Conservation (phyloP, 2,329 filamentous ascomycete species). For the Akanthomyces muscarius region DNA sequence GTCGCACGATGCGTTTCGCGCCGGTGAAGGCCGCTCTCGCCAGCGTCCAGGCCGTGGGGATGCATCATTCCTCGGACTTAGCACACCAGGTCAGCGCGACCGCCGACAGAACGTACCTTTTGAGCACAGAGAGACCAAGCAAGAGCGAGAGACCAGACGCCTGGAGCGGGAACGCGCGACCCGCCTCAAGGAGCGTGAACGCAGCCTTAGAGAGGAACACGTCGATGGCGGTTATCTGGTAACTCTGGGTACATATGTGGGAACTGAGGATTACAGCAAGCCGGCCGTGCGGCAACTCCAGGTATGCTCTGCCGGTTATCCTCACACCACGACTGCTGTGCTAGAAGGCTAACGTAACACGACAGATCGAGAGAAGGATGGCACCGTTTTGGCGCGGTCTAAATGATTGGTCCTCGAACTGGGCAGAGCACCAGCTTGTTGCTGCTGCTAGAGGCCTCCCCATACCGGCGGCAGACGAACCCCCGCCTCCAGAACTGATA, state of each 20-base stretch:
- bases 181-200: slow-evolving; percentile 78
- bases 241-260: slow-evolving; percentile 89
- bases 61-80: slow-evolving; percentile 43
- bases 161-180: slow-evolving; percentile 74
- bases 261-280: slow-evolving; percentile 91
- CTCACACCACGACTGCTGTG: background rate
- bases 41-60: slow-evolving; percentile 40
- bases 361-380: slow-evolving; percentile 82
- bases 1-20: slow-evolving; percentile 3
- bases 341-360: background rate
- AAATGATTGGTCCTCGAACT: slow-evolving; percentile 80
- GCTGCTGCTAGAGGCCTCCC: slow-evolving; percentile 80
- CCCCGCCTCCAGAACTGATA: slow-evolving; percentile 64
- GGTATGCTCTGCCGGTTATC: slow-evolving; percentile 47
- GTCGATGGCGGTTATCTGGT: slow-evolving; percentile 94
- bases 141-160: slow-evolving; percentile 83
- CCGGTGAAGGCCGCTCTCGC: slow-evolving; percentile 8
- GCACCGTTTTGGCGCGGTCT: slow-evolving; percentile 95
- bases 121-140: slow-evolving; percentile 78
- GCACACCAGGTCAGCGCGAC: slow-evolving; percentile 35
- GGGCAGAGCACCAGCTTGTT: slow-evolving; percentile 94
- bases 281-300: slow-evolving; percentile 81
- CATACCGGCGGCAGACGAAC: slow-evolving; percentile 78
- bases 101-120: slow-evolving; percentile 43
- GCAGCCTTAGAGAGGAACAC: slow-evolving; percentile 85